Base-by-base conservation (phyloP, 768 basidiomycete species). In the Termitomyces sp. region DNA sequence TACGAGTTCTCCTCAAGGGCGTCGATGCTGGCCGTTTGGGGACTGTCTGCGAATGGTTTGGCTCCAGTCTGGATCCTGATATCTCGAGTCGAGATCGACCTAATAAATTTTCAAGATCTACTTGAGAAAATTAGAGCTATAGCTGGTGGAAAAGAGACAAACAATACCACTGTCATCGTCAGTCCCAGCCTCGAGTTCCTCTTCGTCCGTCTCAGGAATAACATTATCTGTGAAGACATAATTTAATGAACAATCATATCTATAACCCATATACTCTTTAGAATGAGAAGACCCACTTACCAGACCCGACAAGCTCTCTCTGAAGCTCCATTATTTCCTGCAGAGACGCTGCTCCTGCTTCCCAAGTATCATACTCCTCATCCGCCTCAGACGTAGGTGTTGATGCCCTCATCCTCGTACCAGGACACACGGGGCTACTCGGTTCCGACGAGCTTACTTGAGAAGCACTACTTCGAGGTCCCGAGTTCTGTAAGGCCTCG, bases 1-100 rank as follows among this genome's bases (percentile, higher is more conserved):
- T 79, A 37, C 72, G 73, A 41, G 71, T 72, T 56, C 76, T 71
- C 34, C 67, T 69, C 13, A 80, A 60, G 9, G 70, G 63, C 46
- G 64, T 56, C 20, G 33, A 20, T 51, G 33, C 52, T 56, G 44
- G 5, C 28, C 36, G 51, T 50, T 26, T 52, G 1, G 60, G 58
- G 4, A 49, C 51, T 3, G 60, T 61, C 39, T 58, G 56, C n/a
- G n/a, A n/a, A n/a, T n/a, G n/a, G 37, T 55, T 51, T 4, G 0
- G 52, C 13, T 46, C 39, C n/a, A 20, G 42, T 15, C 8, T 34
- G 16, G 52, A 41, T n/a, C 34, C n/a, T 34, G 8, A 26, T 3
- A 24, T 44, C 22, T 22, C 20, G 15, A 12, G 26, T 7, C 42
- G 48, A 37, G 46, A 55, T 44, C 54, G 37, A n/a, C 24, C 49